Evolutionary conservation across 371 early-diverging fungal genomes (phyloP).

Genomic region (Mucor circinelloides): DNA sequence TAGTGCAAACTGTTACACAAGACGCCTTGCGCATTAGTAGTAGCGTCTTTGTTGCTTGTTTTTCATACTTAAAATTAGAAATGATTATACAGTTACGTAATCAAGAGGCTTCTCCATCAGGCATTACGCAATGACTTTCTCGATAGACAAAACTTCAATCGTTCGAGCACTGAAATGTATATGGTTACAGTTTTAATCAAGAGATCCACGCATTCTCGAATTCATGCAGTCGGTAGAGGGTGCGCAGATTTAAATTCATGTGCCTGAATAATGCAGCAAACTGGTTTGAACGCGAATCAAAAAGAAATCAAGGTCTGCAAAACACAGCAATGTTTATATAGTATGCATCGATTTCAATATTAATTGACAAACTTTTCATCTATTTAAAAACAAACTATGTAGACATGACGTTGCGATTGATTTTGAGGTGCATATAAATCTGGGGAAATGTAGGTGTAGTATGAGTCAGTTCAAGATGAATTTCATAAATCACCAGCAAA

Average conservation of each 20-base stretch:
- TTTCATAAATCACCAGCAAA: neutral
- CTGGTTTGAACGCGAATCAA: neutral
- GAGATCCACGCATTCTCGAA: neutral
- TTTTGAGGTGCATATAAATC: neutral
- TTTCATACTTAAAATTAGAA: too few relatives aligned
- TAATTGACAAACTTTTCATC: neutral
- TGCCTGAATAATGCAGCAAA: neutral
- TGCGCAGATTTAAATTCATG: neutral
- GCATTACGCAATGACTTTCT: too few relatives aligned
- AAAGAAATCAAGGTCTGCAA: neutral
- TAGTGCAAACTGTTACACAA: too few relatives aligned
- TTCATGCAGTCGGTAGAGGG: neutral
- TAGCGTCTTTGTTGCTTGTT: too few relatives aligned
- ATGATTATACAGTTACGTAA: too few relatives aligned
- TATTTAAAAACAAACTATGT: neutral
- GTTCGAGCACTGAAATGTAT: too few relatives aligned
- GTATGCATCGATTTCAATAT: neutral
- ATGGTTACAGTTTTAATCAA: too few relatives aligned
- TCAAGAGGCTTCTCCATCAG: too few relatives aligned
- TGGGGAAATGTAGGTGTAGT: neutral
- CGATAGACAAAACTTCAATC: too few relatives aligned
- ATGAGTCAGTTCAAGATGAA: neutral
- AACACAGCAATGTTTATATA: neutral
- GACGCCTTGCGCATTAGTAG: too few relatives aligned
- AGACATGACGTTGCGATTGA: neutral